phyloP scores from a whole-genome alignment of 805 yeast genomes.

The Cyberlindnera americana region DNA sequence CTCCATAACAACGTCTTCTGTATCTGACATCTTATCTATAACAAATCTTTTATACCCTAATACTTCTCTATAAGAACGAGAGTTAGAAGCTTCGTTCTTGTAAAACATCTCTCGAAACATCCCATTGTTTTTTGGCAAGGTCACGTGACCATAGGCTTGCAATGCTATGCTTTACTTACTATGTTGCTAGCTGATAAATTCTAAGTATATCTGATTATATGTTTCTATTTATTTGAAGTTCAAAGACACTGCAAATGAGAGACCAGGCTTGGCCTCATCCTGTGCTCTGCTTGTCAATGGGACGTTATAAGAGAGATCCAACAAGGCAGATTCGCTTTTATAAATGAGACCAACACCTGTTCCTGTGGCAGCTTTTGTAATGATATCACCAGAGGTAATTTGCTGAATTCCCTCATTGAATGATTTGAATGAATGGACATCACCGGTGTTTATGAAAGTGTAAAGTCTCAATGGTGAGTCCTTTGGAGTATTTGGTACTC shows the following conservation, averaged over 20 bases:
- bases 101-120: no score
- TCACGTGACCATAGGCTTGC: no score
- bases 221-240: constrained; percentile 27
- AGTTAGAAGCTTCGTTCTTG: no score
- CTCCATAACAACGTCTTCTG: constrained; percentile 7
- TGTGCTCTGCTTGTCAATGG: constrained; percentile 46
- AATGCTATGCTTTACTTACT: no score
- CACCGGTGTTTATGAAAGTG: constrained; percentile 57
- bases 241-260: constrained; percentile 50
- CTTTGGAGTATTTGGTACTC: constrained; percentile 46
- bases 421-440: constrained; percentile 31
- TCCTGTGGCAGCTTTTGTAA: constrained; percentile 39
- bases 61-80: no score
- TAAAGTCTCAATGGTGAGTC: constrained; percentile 56
- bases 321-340: constrained; percentile 47
- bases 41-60: no score
- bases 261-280: constrained; percentile 50
- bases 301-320: constrained; percentile 52
- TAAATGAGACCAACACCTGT: constrained; percentile 53
- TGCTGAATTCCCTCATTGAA: constrained; percentile 19
- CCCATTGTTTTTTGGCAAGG: no score
- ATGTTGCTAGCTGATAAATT: background rate
- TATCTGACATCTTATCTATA: no score
- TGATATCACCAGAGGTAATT: constrained; percentile 20
- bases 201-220: background rate